A percentile compares a stretch with the other conserved stretches of the same genome.
phyloP scores from a whole-genome alignment of 768 basidiomycete species.

The Piloderma croceum region DNA sequence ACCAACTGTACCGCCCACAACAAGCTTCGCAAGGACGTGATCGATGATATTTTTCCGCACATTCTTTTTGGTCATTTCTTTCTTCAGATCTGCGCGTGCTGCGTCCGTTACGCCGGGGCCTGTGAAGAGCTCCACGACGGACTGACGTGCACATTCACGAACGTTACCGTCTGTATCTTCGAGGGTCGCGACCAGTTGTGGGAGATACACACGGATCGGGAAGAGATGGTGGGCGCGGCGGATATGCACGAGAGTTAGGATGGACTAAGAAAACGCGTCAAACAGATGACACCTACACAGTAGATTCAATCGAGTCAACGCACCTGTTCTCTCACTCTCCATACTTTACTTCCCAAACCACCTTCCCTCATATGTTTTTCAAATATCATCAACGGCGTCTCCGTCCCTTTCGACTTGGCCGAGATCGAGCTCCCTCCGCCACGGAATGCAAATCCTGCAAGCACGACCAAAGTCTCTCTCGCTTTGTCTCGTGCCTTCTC shows the following conservation, averaged over 20 bases:
- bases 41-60: conserved; percentile 88
- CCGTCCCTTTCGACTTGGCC: conserved; percentile 55
- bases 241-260: conserved; percentile 66
- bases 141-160: conserved; percentile 76
- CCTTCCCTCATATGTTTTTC: conserved; percentile 68
- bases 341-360: conserved; percentile 75
- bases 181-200: conserved; percentile 73
- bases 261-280: conserved; percentile 49
- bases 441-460: conserved; percentile 69
- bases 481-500: conserved; percentile 70
- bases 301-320: conserved; percentile 20
- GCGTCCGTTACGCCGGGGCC: conserved; percentile 77
- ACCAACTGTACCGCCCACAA: conserved; percentile 37
- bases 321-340: conserved; percentile 85
- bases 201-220: conserved; percentile 76
- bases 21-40: conserved; percentile 62
- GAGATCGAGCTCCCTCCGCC: conserved; percentile 37
- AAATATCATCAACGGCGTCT: conserved; percentile 64
- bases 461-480: conserved; percentile 65
- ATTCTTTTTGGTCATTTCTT: conserved; percentile 78
- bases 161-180: conserved; percentile 91
- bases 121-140: conserved; percentile 81
- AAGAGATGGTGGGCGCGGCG: conserved; percentile 67
- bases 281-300: neutral
- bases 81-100: conserved; percentile 91